Evolutionary conservation across 2,329 filamentous ascomycete genomes (phyloP), one percentile per base, ranked within the genome.

Genomic region (Monosporascus sp.): DNA sequence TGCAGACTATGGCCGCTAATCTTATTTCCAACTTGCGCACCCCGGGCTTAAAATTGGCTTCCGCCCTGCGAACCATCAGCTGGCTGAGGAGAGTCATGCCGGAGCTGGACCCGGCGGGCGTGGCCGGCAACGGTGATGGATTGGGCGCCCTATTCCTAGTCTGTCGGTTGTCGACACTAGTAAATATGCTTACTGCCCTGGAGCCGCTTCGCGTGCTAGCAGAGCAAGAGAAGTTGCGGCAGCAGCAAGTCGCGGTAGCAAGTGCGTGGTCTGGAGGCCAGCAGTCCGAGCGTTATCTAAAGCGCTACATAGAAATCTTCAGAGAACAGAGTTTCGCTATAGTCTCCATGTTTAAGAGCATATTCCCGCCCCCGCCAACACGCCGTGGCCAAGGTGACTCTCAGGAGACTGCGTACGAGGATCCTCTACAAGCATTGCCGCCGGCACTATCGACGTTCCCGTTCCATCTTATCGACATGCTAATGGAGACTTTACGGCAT

Each of bases 261-360:
- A 69, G 68, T 41, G 66, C 70, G 37, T 88, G 80, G 81, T 83
- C 80, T 2, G 83, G 83, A 1, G 93, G 93, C 0, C 91, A 96
- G 64, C 94, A 97, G 68, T 97, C 92, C 1, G 94, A 97, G 69
- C 82, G 91, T 49, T 99, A 91, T 64, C 75, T 99, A 44, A 99
- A 97, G 70, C 83, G 92, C 47, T 99, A 96, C 70, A 89, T 99
- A 63, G 94, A 99, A 68, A 91, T 99, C 27, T 97, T 97, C 68
- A 88, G 94, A 50, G 94, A 99, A 71, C 94, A 99, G 70, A 96
- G 90, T 67, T 99, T 99, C 69, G 89, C 87, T 44, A 96, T 97
- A 55, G 84, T 97, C 27, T 96, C 90, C 54, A 90, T 97, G 80
- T 97, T 95, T 70, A 89, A 87, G 63, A 94, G 88, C 63, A 90